Evolutionary conservation across 1,139 yeast genomes (phyloP), one percentile per base, ranked within the genome.

Genomic region (Taiozyma sp.): DNA sequence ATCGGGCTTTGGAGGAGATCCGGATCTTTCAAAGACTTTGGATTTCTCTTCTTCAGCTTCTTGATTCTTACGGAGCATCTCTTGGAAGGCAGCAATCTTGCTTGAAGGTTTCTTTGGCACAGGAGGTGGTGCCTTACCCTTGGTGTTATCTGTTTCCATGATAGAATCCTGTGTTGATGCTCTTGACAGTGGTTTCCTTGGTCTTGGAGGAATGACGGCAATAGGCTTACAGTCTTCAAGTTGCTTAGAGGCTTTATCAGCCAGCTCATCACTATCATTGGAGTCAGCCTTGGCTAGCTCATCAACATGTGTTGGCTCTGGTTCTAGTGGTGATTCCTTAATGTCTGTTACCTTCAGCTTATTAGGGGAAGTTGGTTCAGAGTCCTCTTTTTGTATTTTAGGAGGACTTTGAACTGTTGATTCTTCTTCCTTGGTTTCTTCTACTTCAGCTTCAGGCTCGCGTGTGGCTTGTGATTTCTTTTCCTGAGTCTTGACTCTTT

Each of bases 71-170:
- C 77, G 78, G 51, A 85, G 71, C 84, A 83, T 78, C 61, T 84
- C 86, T 62, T 86, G 95, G 64, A 87, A 86, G 0, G 91, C 91
- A 2, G 92, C 91, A 54, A 87, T 87, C 57, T 78, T 84, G 0
- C 90, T 83, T 0, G 92, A 84, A 24, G 88, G 81, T 57, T 86
- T 86, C 62, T 85, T 85, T 2, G 92, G 92, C 39, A 81, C 83
- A 32, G 83, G 84, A 4, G 91, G 91, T 13, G 87, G 86, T 0
- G 73, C 58, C 67, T 74, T 56, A 22, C 45, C 16, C 22, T 40
- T 32, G n/a, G 22, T 8, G 2, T 36, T 38, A 5, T 22, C 41
- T 7, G 41, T 8, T n/a, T 22, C 24, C 2, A 23, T 19, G 24
- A 9, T 22, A 4, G 41, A 38, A 3, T 43, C 36, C 27, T 38